Evolutionary conservation across 768 basidiomycete species (phyloP), one percentile per base, ranked within the genome.

Genomic region (Pleurotus pulmonarius): DNA sequence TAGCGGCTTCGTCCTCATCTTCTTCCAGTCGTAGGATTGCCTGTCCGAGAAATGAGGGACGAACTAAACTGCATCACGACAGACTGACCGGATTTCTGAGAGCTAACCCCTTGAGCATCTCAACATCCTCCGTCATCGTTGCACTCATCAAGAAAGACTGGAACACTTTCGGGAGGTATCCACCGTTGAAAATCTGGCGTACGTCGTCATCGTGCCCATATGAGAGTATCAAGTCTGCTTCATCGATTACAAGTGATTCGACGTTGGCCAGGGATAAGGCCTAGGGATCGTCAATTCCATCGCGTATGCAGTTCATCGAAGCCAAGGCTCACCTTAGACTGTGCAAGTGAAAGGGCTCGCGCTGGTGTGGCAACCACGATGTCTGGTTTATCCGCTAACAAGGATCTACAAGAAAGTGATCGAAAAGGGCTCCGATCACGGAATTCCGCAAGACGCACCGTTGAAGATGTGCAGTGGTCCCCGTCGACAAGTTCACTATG

Each of bases 61-160:
- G 3, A 45, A 24, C 16, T 46, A 13, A 1, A 11, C 34, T n/a
- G 38, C 22, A 6, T 7, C 26, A 44, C 5, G 51, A 26, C 43
- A 47, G 20, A 76, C 89, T 52, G 61, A 96, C 95, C 5, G 96
- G 94, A 70, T 86, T 92, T 22, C 94, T 81, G 15, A 99, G 74
- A 4, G 89, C 80, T 38, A 98, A 78, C 4, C 94, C 92, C 69
- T 97, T 97, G 54, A 98, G 76, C 58, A 83, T 78, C 65, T 95
- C 92, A 3, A 99, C 93, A 63, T 98, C 97, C 63, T 94, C 91
- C 9, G 94, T 94, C 87, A 98, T 88, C 0, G 96, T 99, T 4
- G 97, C 96, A 66, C 90, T 94, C 93, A 98, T 97, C 34, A 99
- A 74, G 73, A 96, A 94, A 8, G 92, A 90, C 69, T 94, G 96